A percentile compares a stretch with the other conserved stretches of the same genome.
phyloP scores from a whole-genome alignment of 2,329 filamentous ascomycete species.

The Alternaria sp. region DNA sequence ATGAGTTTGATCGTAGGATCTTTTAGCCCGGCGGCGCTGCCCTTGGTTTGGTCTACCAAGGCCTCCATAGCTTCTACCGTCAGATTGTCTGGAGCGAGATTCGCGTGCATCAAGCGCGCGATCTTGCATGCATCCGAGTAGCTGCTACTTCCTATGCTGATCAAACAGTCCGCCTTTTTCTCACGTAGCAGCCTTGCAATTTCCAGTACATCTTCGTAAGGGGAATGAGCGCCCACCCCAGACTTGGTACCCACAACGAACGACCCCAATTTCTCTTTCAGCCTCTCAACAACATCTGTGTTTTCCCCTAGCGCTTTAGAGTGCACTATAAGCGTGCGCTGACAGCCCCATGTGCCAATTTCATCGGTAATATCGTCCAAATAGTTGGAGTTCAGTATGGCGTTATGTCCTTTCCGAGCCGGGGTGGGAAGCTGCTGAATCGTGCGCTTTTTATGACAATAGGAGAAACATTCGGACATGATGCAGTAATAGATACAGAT shows the following conservation, averaged over 20 bases:
- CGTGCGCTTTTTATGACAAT: constrained; percentile 18
- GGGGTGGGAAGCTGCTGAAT: constrained; percentile 31
- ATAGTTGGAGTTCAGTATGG: constrained; percentile 26
- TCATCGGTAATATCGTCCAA: constrained; percentile 25
- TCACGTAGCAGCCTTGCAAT: constrained; percentile 27
- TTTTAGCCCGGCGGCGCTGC: constrained; percentile 20
- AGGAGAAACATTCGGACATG: constrained; percentile 11
- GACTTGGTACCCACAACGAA: constrained; percentile 29
- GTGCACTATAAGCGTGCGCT: constrained; percentile 29
- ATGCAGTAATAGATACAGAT: background rate
- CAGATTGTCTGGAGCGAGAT: constrained; percentile 20
- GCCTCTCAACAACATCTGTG: constrained; percentile 24
- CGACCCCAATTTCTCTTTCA: constrained; percentile 25
- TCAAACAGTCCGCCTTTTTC: constrained; percentile 28
- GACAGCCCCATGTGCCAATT: constrained; percentile 27
- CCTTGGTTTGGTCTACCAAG: constrained; percentile 29
- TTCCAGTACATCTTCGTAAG: constrained; percentile 33
- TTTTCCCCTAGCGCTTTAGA: constrained; percentile 30
- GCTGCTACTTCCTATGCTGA: constrained; percentile 35
- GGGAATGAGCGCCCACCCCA: constrained; percentile 33
- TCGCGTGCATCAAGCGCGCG: constrained; percentile 31
- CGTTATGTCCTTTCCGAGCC: constrained; percentile 25
- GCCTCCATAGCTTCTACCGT: constrained; percentile 32
- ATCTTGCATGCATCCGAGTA: constrained; percentile 42
- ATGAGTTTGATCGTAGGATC: constrained; percentile 31